Evolutionary conservation across 148 eudicot species (phyloP).

Genomic region (Talinum fruticosum): DNA sequence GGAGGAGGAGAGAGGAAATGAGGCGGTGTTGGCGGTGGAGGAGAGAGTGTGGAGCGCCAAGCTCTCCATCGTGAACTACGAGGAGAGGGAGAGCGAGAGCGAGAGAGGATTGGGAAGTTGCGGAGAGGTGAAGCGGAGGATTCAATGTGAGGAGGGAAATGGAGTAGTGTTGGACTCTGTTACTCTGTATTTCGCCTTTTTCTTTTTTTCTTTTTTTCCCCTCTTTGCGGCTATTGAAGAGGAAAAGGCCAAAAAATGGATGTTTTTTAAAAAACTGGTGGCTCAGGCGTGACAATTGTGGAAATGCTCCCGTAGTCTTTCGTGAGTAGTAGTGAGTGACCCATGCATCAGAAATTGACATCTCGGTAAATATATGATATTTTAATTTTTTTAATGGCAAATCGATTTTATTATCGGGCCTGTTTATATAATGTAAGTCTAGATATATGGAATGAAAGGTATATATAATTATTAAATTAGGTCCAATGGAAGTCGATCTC

Average conservation of each 20-base stretch:
- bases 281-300: background rate
- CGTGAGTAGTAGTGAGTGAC: background rate
- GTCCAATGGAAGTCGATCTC: no score
- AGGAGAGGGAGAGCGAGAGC: background rate
- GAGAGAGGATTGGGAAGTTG: background rate
- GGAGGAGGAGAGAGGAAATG: slow-evolving; percentile 17
- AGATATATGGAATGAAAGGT: no score
- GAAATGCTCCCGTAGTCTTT: background rate
- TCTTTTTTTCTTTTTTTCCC: no score
- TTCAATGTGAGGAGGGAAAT: slow-evolving; percentile 17
- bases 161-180: background rate
- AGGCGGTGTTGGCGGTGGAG: slow-evolving; percentile 21
- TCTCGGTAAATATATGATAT: no score
- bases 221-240: background rate
- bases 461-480: no score
- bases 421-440: no score
- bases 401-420: no score
- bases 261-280: no score
- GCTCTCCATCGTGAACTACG: slow-evolving; percentile 35
- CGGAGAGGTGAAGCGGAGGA: slow-evolving; percentile 19
- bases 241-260: background rate
- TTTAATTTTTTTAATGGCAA: no score
- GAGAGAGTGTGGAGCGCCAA: slow-evolving; percentile 37
- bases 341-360: background rate
- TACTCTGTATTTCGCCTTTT: background rate